phyloP scores from a whole-genome alignment of 2,329 filamentous ascomycete species.

The Penicillium janthinellum region DNA sequence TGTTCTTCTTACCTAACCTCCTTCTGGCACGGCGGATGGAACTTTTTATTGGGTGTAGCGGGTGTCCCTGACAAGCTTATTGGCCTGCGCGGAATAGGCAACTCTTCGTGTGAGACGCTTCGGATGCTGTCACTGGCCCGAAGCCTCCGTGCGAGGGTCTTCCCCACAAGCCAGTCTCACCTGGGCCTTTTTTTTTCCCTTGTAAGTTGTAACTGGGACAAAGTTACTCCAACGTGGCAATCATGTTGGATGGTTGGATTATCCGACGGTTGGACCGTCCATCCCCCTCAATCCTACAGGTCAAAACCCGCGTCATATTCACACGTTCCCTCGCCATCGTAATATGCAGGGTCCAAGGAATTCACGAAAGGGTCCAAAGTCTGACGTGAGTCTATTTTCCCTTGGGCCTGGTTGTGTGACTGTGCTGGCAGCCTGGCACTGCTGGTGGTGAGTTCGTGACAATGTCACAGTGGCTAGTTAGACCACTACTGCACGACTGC shows the following conservation, averaged over 20 bases:
- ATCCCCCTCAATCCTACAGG: not conserved
- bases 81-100: not conserved
- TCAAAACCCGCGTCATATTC: not conserved
- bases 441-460: no score
- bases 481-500: no score
- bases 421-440: no score
- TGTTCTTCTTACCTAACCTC: not conserved
- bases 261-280: not conserved
- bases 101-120: constrained; percentile 4
- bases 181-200: not conserved
- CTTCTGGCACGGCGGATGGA: not conserved
- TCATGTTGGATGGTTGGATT: not conserved
- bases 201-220: no score
- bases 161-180: constrained; percentile 7
- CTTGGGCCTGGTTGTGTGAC: not conserved
- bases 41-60: not conserved
- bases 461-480: no score
- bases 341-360: not conserved
- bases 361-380: not conserved
- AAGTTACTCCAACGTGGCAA: constrained; percentile 1
- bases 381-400: not conserved
- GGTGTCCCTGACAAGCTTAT: not conserved
- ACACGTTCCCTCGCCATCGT: not conserved
- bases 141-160: not conserved
- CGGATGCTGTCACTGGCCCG: not conserved